A percentile compares a stretch with the other conserved stretches of the same genome.
Evolutionary conservation across 495 filamentous ascomycete genomes (phyloP).

Genomic region (Penicillium canescens): DNA sequence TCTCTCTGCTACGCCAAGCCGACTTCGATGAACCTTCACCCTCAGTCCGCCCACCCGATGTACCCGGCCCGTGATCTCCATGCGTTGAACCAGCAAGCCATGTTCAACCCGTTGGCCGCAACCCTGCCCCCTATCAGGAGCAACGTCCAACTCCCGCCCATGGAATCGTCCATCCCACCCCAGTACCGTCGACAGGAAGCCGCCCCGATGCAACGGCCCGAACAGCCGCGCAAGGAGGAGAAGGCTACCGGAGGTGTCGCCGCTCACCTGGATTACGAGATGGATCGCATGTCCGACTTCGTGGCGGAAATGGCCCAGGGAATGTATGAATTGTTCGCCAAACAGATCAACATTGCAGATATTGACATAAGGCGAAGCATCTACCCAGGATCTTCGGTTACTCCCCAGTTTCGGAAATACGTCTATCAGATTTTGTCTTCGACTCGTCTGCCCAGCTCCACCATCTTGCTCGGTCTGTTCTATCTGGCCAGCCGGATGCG

Average conservation of each 20-base stretch:
- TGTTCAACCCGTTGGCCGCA: conserved; percentile 39
- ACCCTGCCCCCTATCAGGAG: conserved; percentile 44
- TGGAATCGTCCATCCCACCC: conserved; percentile 41
- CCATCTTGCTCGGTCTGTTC: conserved; percentile 88
- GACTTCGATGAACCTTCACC: conserved; percentile 40
- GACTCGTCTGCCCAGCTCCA: conserved; percentile 91
- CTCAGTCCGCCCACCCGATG: conserved; percentile 30
- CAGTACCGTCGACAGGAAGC: conserved; percentile 48
- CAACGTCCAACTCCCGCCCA: conserved; percentile 46
- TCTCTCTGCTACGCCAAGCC: conserved; percentile 43
- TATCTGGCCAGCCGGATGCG: conserved; percentile 84
- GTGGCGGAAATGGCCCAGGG: conserved; percentile 88
- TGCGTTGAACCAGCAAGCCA: conserved; percentile 34
- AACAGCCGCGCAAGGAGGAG: conserved; percentile 51
- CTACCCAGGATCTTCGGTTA: conserved; percentile 63
- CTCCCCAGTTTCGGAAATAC: conserved; percentile 88
- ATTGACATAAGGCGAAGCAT: conserved; percentile 78
- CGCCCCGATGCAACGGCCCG: conserved; percentile 32
- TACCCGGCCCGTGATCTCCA: conserved; percentile 35
- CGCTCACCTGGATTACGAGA: conserved; percentile 95
- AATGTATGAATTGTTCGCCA: conserved; percentile 68
- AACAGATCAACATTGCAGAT: conserved; percentile 64
- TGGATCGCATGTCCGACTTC: conserved; percentile 97
- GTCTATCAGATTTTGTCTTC: conserved; percentile 92
- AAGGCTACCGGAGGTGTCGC: conserved; percentile 82